Evolutionary conservation across 2,329 filamentous ascomycete genomes (phyloP).

Genomic region (Hirsutella thompsonii): DNA sequence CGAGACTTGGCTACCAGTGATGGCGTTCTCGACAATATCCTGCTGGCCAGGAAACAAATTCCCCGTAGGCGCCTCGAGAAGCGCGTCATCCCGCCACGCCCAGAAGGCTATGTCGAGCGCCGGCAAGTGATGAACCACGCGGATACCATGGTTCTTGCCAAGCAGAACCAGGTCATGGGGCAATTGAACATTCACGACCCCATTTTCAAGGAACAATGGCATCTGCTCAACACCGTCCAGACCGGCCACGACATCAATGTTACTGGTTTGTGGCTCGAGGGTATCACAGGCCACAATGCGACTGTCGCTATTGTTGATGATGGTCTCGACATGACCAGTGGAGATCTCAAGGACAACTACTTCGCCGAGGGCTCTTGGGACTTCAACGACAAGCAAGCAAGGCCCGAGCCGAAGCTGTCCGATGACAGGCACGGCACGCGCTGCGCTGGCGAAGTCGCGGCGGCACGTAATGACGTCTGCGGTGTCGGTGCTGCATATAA

Average conservation of each 20-base stretch:
- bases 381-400: constrained; percentile 74
- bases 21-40: constrained; percentile 54
- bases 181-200: constrained; percentile 72
- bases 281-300: constrained; percentile 77
- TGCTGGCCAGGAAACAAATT: constrained; percentile 64
- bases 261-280: constrained; percentile 83
- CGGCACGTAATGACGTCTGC: constrained; percentile 84
- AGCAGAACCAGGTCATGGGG: constrained; percentile 47
- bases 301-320: constrained; percentile 95
- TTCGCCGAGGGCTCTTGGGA: constrained; percentile 88
- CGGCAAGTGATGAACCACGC: constrained; percentile 7
- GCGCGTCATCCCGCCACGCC: constrained; percentile 29
- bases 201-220: constrained; percentile 92
- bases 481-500: constrained; percentile 95
- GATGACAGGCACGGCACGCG: constrained; percentile 89
- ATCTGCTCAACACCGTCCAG: constrained; percentile 74
- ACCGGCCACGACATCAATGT: constrained; percentile 89
- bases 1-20: constrained; percentile 38
- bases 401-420: constrained; percentile 68
- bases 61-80: constrained; percentile 40
- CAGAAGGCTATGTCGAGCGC: constrained; percentile 12
- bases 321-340: constrained; percentile 88
- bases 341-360: constrained; percentile 87
- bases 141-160: constrained; percentile 32
- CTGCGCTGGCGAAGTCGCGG: constrained; percentile 88